Conservation (phyloP, 306 rosid genomes). For the Corylus heterophylla region DNA sequence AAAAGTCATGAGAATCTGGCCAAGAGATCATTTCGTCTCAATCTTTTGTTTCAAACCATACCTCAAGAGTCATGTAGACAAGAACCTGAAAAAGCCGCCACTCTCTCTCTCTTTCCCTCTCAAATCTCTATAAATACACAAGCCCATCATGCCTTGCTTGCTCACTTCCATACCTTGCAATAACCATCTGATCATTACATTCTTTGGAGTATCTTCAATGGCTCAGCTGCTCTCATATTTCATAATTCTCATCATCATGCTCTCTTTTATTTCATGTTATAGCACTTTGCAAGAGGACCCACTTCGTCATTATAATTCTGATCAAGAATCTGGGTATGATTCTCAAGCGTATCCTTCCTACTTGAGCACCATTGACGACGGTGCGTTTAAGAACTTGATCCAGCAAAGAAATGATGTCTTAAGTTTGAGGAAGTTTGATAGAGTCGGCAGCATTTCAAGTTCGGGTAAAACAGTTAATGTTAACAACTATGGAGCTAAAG, state of each 20-base stretch:
- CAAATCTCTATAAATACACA: constrained; percentile 37
- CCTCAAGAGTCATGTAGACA: constrained; percentile 1
- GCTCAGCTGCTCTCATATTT: constrained; percentile 20
- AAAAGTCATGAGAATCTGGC: constrained; percentile 10
- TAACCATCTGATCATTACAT: background rate
- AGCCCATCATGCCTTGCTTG: constrained; percentile 13
- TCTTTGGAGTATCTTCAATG: constrained; percentile 1
- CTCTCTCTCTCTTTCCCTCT: background rate
- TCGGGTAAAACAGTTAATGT: constrained; percentile 41
- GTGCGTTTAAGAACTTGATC: constrained; percentile 34
- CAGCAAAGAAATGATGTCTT: constrained; percentile 25
- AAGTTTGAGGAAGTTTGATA: constrained; percentile 22
- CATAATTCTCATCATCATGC: constrained; percentile 5
- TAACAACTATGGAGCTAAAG: constrained; percentile 59
- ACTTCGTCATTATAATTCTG: background rate
- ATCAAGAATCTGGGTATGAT: constrained; percentile 8
- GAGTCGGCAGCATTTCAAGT: background rate
- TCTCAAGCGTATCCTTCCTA: constrained; percentile 27
- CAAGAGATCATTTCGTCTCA: constrained; percentile 23
- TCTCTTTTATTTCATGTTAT: constrained; percentile 36
- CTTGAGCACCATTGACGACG: constrained; percentile 31
- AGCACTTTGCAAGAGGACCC: constrained; percentile 37
- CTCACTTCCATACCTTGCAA: constrained; percentile 22
- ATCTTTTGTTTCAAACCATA: constrained; percentile 22
- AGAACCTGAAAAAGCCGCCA: background rate